A percentile compares a stretch with the other conserved stretches of the same genome.
These are phyloP conservation scores for Xerocomellus intermedius DNA, from an alignment of 768 basidiomycete species.

Conservation along the genomic window DNA sequence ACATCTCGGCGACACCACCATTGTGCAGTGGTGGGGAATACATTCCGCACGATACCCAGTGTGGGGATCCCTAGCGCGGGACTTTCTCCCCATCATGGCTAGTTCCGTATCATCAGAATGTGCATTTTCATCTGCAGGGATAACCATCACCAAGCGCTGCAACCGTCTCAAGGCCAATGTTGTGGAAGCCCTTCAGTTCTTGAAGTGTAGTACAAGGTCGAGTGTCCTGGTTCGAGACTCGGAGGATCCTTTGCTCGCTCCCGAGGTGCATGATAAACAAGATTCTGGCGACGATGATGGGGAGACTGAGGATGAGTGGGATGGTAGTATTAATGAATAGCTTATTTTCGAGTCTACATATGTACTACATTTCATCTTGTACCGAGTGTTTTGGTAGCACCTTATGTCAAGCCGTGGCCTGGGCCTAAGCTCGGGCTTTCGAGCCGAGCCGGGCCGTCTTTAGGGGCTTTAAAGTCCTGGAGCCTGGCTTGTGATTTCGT, in stretches of 20 bases:
- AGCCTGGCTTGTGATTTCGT: background rate
- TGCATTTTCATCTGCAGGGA: conserved; percentile 1
- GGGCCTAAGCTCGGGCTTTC: background rate
- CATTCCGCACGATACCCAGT: background rate
- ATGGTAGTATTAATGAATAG: background rate
- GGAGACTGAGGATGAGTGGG: conserved; percentile 2
- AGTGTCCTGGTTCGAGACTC: background rate
- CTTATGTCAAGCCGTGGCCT: background rate
- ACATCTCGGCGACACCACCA: background rate
- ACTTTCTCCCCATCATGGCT: conserved; percentile 6
- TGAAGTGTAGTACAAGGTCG: background rate
- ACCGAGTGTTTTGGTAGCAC: background rate
- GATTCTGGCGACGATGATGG: background rate
- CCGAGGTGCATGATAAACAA: background rate
- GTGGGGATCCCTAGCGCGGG: background rate
- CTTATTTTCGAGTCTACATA: background rate
- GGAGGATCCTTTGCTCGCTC: background rate
- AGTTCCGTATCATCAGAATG: background rate
- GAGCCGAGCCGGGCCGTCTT: background rate
- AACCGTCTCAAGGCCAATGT: conserved; percentile 7
- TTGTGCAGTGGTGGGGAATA: conserved; percentile 8
- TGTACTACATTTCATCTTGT: background rate
- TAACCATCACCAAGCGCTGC: conserved; percentile 3
- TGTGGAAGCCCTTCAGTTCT: background rate
- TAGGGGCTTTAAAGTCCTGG: background rate